Evolutionary conservation across 2,329 filamentous ascomycete species (phyloP), one percentile per base, ranked within the genome.

Genomic region (Epichloe amarillans): DNA sequence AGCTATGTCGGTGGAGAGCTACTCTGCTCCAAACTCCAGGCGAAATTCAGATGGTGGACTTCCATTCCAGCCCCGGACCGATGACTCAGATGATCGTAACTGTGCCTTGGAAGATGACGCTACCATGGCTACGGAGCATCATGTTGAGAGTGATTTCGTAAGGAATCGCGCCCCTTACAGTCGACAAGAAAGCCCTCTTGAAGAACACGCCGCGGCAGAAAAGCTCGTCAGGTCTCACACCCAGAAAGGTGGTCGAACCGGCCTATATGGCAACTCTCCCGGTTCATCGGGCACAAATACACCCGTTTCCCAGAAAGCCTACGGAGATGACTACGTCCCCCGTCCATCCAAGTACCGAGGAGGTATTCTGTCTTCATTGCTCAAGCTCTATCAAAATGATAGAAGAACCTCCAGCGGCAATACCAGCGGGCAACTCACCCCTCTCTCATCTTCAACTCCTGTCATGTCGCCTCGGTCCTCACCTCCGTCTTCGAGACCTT

Each of bases 291-390:
- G 69, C 42, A 67, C 64, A 8, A 61, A 60, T 5, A 71, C 68
- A 2, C 68, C 69, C 1, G 56, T 66, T 10, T 55, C 61, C 17
- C 72, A 78, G 42, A 71, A 76, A 21, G 75, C 79, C 42, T 75
- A 79, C 51, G 61, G 60, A 14, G 64, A 69, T 44, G 68, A 71
- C 50, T 87, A 86, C 60, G 77, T 86, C 17, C 80, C 80, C 43
- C 73, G 74, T 41, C 86, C 86, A 4, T 68, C 73, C 21, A 77
- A 83, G 55, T 90, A 87, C 62, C 79, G 82, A 47, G 83, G 82
- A 33, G 86, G 88, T 33, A 79, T 91, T 45, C 70, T 94, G 1
- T 82, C 83, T 2, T 83, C 82, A 0, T 69, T 94, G 0, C 69
- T 93, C 47, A 86, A 83, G 63, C 72, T 89, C 10, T 83, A 87